Evolutionary conservation across 192 early-diverging fungal genomes (phyloP), one percentile per base, ranked within the genome.

Genomic region (Backusella parvicylindrica): DNA sequence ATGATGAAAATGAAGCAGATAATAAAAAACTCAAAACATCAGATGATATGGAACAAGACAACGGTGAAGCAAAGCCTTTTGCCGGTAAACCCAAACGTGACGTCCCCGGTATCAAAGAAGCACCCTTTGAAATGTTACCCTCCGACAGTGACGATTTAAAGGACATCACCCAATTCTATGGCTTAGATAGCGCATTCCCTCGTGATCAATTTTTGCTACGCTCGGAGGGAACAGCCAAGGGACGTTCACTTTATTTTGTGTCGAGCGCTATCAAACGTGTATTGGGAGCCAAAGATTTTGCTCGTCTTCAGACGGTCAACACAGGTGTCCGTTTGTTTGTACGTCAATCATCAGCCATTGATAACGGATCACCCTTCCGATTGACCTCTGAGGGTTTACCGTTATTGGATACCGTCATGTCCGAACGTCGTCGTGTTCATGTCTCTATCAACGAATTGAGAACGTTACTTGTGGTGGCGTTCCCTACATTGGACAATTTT

Each of bases 321-420:
- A 95, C 96, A 0, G 98, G 98, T 31, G 94, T 99, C 68, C 86
- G 88, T 56, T 84, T 93, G 16, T 98, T 99, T 79, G 89, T 91
- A 40, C 90, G 94, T 73, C 91, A 92, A 85, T 86, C 86, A 50
- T 84, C 89, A 23, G 83, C 84, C 43, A 79, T 82, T 6, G 84
- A 85, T 38, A 78, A 66, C 26, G 75, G 75, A 18, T 94, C 89
- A 72, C 72, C 86, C n/a, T 93, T 89, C 86, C 84, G 93, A 32
- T 83, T 92, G 36, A 84, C 89, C 38, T 80, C 84, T 38, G 93
- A 94, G 75, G 92, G 91, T 56, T 79, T 92, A 63, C 78, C 88
- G 8, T 84, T 90, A 83, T 77, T 94, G 36, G 77, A 81, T 50
- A 83, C 86, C 31, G 83, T 84, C 66, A 66, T 91, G 74, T 71